Evolutionary conservation across 108 stramenopile species (phyloP), one percentile per base, ranked within the genome.

Genomic region (Fragilariopsis cylindrus): DNA sequence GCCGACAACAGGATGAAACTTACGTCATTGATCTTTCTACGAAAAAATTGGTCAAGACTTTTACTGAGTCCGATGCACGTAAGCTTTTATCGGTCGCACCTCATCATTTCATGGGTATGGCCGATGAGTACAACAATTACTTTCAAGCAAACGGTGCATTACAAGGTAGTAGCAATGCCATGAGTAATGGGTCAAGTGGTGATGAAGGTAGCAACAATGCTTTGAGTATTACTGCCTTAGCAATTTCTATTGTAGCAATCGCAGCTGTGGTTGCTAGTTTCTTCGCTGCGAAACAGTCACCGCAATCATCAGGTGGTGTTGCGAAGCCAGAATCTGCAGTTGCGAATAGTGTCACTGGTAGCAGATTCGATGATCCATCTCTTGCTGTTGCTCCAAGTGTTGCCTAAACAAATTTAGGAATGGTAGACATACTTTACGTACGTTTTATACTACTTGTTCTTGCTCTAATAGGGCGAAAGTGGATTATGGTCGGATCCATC

Each of bases 11-110:
- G 5, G 65, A 66, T 16, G 72, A 79, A 58, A 19, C 54, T 30
- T 79, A 79, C 46, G 66, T 79, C 3, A 30, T 79, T 42, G 66
- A 79, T 40, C 16, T 68, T 15, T 9, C 15, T 16, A 60, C n/a
- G 16, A 40, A 64, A 30, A 11, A 72, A 49, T 16, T 77, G 12
- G 40, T 65, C 49, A 16, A 13, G 3, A 77, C 77, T 15, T 15
- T 77, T 50, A 62, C 69, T n/a, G 63, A 55, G 6, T 43, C 7
- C 30, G 42, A 44, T 15, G 7, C 60, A 16, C 42, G 11, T 0
- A 69, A 68, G 48, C 15, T 76, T 8, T 6, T 76, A 5, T 70
- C 21, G 5, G 69, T 76, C 18, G 65, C 40, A 0, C 15, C 65
- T 15, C 15, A 53, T 53, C 52, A 53, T 53, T 53, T 53, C 2